phyloP scores from a whole-genome alignment of 108 stramenopile genomes.

The Pseudonitzschia pungens region DNA sequence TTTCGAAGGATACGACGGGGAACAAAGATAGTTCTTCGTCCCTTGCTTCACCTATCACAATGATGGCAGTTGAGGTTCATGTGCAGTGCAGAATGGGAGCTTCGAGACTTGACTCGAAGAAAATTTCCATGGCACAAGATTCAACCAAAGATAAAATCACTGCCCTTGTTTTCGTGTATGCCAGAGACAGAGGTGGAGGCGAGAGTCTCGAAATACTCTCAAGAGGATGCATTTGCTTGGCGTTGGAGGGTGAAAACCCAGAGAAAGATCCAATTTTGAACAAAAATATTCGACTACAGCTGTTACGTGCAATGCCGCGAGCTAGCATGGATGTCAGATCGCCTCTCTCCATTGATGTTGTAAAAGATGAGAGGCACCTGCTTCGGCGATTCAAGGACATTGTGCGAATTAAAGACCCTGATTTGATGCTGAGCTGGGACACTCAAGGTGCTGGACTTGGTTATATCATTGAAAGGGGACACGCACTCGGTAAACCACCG shows the following conservation, averaged over 20 bases:
- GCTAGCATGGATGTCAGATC: slow-evolving; percentile 51
- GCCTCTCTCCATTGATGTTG: slow-evolving; percentile 47
- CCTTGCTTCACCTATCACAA: slow-evolving; percentile 61
- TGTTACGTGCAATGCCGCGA: slow-evolving; percentile 33
- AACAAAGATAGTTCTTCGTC: background rate
- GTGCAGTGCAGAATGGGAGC: slow-evolving; percentile 79
- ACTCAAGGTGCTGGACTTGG: slow-evolving; percentile 82
- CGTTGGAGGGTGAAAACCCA: slow-evolving; percentile 39
- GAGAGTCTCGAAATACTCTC: slow-evolving; percentile 69
- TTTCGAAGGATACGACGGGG: slow-evolving; percentile 6
- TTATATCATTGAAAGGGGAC: slow-evolving; percentile 78
- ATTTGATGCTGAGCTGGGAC: slow-evolving; percentile 84
- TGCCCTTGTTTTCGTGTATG: slow-evolving; percentile 68
- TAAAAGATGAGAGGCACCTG: slow-evolving; percentile 58
- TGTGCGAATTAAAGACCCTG: slow-evolving; percentile 77
- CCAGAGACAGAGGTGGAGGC: slow-evolving; percentile 83
- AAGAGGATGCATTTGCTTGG: slow-evolving; percentile 66
- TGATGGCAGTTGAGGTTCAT: slow-evolving; percentile 86
- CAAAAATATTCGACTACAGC: slow-evolving; percentile 14
- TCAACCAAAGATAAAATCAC: slow-evolving; percentile 66
- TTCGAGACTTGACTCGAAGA: slow-evolving; percentile 61
- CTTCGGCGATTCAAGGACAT: slow-evolving; percentile 66
- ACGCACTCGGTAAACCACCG: slow-evolving; percentile 38
- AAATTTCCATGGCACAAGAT: slow-evolving; percentile 79
- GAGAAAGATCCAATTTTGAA: slow-evolving; percentile 15